Evolutionary conservation across 2,329 filamentous ascomycete genomes (phyloP).

Genomic region (Penicillium sp.): DNA sequence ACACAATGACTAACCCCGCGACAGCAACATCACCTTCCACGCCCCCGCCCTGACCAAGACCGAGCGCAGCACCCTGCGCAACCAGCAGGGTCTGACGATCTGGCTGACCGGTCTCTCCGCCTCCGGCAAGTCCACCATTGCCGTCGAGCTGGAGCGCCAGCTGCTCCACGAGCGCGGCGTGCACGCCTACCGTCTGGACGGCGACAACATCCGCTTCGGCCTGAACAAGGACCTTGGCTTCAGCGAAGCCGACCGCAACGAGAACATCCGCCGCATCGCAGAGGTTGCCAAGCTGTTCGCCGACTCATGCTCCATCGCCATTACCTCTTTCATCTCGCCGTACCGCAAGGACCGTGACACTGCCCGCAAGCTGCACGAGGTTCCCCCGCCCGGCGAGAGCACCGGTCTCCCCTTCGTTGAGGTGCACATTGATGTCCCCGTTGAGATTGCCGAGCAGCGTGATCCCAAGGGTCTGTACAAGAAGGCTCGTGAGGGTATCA

Average conservation of each 20-base stretch:
- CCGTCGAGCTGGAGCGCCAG: constrained; percentile 94
- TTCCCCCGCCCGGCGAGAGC: constrained; percentile 57
- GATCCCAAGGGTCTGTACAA: constrained; percentile 98
- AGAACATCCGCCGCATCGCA: constrained; percentile 95
- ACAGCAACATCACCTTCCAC: constrained; percentile 50
- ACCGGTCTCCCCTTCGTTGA: constrained; percentile 81
- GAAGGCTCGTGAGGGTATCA: constrained; percentile 88
- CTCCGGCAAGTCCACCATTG: constrained; percentile 95
- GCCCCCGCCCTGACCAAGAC: constrained; percentile 41
- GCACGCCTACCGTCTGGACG: constrained; percentile 88
- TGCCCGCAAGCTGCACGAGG: constrained; percentile 75
- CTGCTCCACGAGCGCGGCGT: constrained; percentile 72
- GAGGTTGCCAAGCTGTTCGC: constrained; percentile 98
- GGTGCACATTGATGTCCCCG: constrained; percentile 86
- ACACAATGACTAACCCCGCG: constrained; percentile 5
- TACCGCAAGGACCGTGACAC: constrained; percentile 83
- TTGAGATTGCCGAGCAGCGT: constrained; percentile 88
- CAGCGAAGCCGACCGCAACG: constrained; percentile 85
- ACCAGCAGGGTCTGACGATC: constrained; percentile 88
- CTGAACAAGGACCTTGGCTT: constrained; percentile 98
- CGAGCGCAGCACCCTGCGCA: constrained; percentile 54
- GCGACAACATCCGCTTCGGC: constrained; percentile 97
- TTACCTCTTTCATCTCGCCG: constrained; percentile 96
- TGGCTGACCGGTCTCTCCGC: constrained; percentile 98
- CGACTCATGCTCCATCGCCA: constrained; percentile 79